A percentile compares a stretch with the other conserved stretches of the same genome.
Conservation (phyloP, 164 flowering plant species). For the Protea cynaroides region DNA sequence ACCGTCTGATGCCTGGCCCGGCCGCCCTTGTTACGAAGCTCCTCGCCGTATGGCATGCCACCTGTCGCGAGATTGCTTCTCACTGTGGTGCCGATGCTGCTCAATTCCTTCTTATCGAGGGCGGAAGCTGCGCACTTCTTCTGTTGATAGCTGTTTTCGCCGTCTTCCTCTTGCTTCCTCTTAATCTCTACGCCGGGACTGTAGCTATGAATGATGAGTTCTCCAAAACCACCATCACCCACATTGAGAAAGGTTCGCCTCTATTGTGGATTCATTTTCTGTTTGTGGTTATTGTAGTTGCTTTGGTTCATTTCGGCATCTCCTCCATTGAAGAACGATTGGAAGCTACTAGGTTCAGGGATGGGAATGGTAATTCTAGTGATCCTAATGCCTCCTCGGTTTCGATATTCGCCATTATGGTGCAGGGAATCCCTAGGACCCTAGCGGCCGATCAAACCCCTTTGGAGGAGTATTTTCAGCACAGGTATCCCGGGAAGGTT, state of each 20-base stretch:
- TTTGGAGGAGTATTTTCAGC: slow-evolving; percentile 71
- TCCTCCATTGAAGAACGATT: slow-evolving; percentile 55
- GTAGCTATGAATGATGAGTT: slow-evolving; percentile 66
- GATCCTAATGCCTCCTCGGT: slow-evolving; percentile 52
- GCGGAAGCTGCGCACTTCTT: slow-evolving; percentile 73
- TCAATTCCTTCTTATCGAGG: slow-evolving; percentile 82
- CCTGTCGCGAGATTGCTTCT: slow-evolving; percentile 72
- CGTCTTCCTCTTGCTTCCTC: slow-evolving; percentile 51
- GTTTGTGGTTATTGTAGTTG: slow-evolving; percentile 58
- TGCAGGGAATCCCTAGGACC: slow-evolving; percentile 77
- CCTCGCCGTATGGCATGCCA: slow-evolving; percentile 98
- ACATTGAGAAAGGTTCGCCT: slow-evolving; percentile 65
- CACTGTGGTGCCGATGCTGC: slow-evolving; percentile 99
- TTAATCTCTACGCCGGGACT: slow-evolving; percentile 70
- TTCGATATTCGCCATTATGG: slow-evolving; percentile 79
- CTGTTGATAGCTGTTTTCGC: slow-evolving; percentile 42
- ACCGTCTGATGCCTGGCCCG: slow-evolving; percentile 84
- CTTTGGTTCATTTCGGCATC: slow-evolving; percentile 69
- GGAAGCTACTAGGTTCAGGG: slow-evolving; percentile 77
- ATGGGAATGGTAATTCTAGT: slow-evolving; percentile 76
- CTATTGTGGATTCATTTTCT: slow-evolving; percentile 84
- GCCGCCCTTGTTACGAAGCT: slow-evolving; percentile 74
- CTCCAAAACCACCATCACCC: slow-evolving; percentile 83
- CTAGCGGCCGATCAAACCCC: slow-evolving; percentile 52
- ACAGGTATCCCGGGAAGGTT: slow-evolving; percentile 90